phyloP scores from a whole-genome alignment of 106 monocot species.

The Iris macrosiphon region DNA sequence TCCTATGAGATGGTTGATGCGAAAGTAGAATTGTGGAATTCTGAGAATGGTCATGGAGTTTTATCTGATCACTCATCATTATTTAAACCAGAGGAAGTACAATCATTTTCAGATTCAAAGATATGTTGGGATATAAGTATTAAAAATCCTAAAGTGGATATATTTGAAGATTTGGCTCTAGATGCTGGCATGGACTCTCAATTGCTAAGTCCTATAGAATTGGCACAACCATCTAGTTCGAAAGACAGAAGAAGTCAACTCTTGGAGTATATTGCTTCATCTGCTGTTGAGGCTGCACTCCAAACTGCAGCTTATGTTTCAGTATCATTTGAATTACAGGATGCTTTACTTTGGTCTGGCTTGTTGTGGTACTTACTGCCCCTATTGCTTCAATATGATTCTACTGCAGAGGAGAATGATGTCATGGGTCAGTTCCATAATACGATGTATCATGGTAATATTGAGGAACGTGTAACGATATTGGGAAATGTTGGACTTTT shows the following conservation, averaged over 20 bases:
- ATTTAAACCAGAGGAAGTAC: background rate
- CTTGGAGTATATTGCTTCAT: constrained; percentile 69
- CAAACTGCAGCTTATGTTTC: constrained; percentile 86
- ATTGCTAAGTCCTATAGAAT: constrained; percentile 10
- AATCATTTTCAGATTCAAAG: constrained; percentile 30
- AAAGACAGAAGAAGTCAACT: constrained; percentile 64
- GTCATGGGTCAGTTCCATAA: too few species aligned
- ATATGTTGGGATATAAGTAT: constrained; percentile 81
- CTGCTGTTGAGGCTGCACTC: constrained; percentile 92
- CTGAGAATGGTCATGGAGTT: constrained; percentile 23
- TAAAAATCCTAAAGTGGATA: constrained; percentile 38
- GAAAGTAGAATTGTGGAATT: constrained; percentile 31
- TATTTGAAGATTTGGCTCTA: constrained; percentile 26
- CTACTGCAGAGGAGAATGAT: constrained; percentile 86
- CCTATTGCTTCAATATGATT: constrained; percentile 86
- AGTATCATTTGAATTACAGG: constrained; percentile 74
- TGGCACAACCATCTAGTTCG: constrained; percentile 4
- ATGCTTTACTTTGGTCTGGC: constrained; percentile 80
- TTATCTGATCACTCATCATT: constrained; percentile 17
- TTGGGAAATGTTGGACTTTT: too few species aligned
- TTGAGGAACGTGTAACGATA: too few species aligned
- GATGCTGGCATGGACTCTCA: constrained; percentile 16
- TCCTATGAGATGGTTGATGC: constrained; percentile 69
- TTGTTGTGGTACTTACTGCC: constrained; percentile 92
- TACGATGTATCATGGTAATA: too few species aligned